Percentiles rank a stretch among this genome's conserved stretches.
These are phyloP conservation scores for Primulina eburnea DNA, from an alignment of 257 asterid genomes.

Conservation along the genomic window DNA sequence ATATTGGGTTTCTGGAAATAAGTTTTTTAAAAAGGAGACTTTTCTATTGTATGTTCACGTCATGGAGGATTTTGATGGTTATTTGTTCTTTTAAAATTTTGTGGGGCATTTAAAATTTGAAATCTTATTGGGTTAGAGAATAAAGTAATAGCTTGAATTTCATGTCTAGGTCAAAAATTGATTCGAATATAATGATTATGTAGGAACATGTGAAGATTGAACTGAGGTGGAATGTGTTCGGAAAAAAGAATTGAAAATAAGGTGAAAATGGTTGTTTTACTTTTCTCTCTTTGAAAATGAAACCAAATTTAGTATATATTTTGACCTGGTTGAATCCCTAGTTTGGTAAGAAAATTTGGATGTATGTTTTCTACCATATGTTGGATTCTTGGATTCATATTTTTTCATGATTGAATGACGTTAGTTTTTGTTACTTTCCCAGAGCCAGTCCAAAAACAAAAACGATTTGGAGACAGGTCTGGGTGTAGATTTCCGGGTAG, in stretches of 20 bases:
- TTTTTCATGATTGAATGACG: constrained; percentile 10
- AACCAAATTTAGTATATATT: neutral
- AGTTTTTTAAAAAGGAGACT: neutral
- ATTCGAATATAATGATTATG: too few species aligned
- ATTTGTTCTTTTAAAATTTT: neutral
- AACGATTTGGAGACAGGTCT: constrained; percentile 40
- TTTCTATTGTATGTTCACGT: neutral
- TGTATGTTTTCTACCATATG: neutral
- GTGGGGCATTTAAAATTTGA: neutral
- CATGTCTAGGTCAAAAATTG: neutral
- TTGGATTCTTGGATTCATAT: neutral
- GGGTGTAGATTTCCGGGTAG: constrained; percentile 37
- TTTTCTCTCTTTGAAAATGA: too few species aligned
- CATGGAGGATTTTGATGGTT: neutral
- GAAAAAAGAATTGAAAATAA: too few species aligned
- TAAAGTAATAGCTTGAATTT: neutral
- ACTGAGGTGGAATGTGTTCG: neutral
- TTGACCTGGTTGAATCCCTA: neutral
- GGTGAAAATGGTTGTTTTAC: neutral
- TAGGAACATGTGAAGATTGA: neutral
- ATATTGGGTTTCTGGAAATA: neutral
- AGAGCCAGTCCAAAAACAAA: constrained; percentile 47
- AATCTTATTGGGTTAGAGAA: neutral
- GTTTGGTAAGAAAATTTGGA: neutral
- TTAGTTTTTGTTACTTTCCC: constrained; percentile 23